phyloP scores from a whole-genome alignment of 1,284 basidiomycete species.

The Schizopora paradoxa region DNA sequence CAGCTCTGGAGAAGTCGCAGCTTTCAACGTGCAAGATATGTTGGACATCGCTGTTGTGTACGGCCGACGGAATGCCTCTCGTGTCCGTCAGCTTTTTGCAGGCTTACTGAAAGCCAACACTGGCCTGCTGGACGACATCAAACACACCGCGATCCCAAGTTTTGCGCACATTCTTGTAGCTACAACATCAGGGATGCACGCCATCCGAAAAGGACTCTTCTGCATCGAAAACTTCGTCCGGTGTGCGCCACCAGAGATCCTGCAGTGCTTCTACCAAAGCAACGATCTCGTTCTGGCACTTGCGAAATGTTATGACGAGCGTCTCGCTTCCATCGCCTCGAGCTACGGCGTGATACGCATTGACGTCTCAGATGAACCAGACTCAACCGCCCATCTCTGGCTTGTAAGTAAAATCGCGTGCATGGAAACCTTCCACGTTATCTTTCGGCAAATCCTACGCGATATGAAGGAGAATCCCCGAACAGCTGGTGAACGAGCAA shows the following conservation, averaged over 20 bases:
- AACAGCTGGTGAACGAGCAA: constrained; percentile 44
- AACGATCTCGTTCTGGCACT: constrained; percentile 50
- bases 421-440: constrained; percentile 59
- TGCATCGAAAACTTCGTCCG: constrained; percentile 52
- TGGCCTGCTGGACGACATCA: constrained; percentile 29
- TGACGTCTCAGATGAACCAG: constrained; percentile 57
- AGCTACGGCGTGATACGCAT: constrained; percentile 41
- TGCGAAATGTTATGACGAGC: constrained; percentile 57
- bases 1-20: constrained; percentile 25
- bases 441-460: constrained; percentile 45
- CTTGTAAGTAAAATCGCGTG: constrained; percentile 49
- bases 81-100: constrained; percentile 40
- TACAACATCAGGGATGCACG: constrained; percentile 47
- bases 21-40: constrained; percentile 46
- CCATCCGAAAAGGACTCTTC: constrained; percentile 55
- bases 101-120: constrained; percentile 32
- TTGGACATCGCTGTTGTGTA: constrained; percentile 61
- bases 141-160: constrained; percentile 46
- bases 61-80: constrained; percentile 37
- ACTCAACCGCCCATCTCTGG: constrained; percentile 7
- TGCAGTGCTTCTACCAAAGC: constrained; percentile 45
- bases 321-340: constrained; percentile 30
- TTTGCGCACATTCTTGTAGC: constrained; percentile 46
- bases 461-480: constrained; percentile 40
- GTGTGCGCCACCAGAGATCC: constrained; percentile 40